Base-by-base conservation (phyloP, 176 grass and related monocot genomes). In the Miscanthus lutarioriparius region DNA sequence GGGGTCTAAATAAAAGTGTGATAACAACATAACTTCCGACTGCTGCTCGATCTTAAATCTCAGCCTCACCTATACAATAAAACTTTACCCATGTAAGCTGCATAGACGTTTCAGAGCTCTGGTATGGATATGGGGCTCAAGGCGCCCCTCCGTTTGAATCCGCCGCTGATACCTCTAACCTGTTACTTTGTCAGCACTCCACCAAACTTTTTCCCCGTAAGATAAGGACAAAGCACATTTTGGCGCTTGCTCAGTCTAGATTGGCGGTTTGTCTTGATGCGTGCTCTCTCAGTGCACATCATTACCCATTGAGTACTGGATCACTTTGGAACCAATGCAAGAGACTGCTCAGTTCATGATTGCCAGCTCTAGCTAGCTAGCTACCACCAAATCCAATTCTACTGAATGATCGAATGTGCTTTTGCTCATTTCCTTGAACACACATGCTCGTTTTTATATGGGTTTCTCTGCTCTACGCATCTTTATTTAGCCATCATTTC, bases 401-500 rank as follows among this genome's bases (percentile, higher is more conserved):
- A 72, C 75, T 25, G n/a, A 44, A 59, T 25, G 11, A 63, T n/a
- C n/a, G 32, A 32, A 27, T 12, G 64, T 39, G 65, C 67, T 56
- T 79, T 71, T 64, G 25, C 54, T 56, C 25, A 47, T 45, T 61
- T 61, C 45, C 19, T 56, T 40, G 44, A 45, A 44, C 39, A 16
- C 51, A 14, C 43, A 67, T 37, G 32, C 37, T 63, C 76, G 82
- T 67, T 85, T 76, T 76, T 25, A 6, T 61, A 61, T 61, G 56
- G 22, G 19, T 81, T 30, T 64, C 48, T 12, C 27, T 25, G 20
- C 3, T 69, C 14, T 36, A 19, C 23, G 13, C 6, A 33, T 54
- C 33, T 56, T 17, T 19, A 17, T 19, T 10, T 12, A 17, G 11
- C 11, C 4, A 63, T 0, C 25, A 28, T 64, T 64, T 64, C 26